Percentiles rank a stretch among this genome's conserved stretches.
Evolutionary conservation across 2,329 filamentous ascomycete species (phyloP).

Genomic region (Bisporella sp.): DNA sequence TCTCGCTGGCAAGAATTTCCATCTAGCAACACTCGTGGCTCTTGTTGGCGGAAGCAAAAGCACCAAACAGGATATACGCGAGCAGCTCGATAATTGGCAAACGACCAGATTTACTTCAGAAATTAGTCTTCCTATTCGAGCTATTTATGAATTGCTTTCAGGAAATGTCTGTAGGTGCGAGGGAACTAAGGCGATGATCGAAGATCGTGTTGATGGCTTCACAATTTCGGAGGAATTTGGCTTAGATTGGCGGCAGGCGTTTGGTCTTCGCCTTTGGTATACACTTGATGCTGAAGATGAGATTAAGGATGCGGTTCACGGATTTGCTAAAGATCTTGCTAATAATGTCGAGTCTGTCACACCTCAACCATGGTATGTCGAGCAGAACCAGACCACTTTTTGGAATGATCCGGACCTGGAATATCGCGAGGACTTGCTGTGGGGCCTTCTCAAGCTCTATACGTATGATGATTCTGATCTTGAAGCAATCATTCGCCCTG

Average conservation of each 20-base stretch:
- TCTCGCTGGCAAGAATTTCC: constrained; percentile 68
- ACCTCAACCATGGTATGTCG: constrained; percentile 66
- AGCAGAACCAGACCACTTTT: constrained; percentile 48
- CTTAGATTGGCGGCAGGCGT: constrained; percentile 88
- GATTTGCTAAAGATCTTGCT: constrained; percentile 67
- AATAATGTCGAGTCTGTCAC: constrained; percentile 61
- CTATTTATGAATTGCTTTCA: constrained; percentile 81
- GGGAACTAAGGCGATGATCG: constrained; percentile 66
- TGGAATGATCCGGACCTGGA: constrained; percentile 55
- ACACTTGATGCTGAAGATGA: constrained; percentile 61
- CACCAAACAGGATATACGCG: constrained; percentile 66
- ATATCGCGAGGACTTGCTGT: constrained; percentile 69
- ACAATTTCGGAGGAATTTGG: constrained; percentile 76
- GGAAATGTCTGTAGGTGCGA: constrained; percentile 82
- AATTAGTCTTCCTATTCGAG: constrained; percentile 74
- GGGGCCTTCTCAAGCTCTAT: constrained; percentile 80
- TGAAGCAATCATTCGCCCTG: constrained; percentile 66
- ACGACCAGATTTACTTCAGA: constrained; percentile 79
- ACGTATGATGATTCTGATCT: constrained; percentile 53
- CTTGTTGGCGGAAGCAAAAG: constrained; percentile 69
- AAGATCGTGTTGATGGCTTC: constrained; percentile 77
- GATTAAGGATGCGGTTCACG: constrained; percentile 63
- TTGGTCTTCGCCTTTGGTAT: constrained; percentile 89
- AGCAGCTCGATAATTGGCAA: constrained; percentile 80
- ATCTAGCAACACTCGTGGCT: constrained; percentile 76